Percentiles rank a stretch among this genome's conserved stretches.
phyloP scores from a whole-genome alignment of 2,329 filamentous ascomycete species.

The Monilinia laxa region DNA sequence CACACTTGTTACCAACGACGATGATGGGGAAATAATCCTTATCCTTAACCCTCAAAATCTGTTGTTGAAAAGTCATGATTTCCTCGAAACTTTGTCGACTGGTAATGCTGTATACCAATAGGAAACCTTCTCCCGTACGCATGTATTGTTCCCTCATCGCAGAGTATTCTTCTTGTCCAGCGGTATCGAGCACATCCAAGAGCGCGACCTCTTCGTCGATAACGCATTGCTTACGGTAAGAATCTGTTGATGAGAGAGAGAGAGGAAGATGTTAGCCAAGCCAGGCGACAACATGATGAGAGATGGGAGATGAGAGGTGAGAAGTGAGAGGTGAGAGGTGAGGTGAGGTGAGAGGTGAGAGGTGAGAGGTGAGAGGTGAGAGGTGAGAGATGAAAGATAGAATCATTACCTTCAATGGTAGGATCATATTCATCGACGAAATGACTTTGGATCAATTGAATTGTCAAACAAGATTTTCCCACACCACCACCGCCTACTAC shows the following conservation, averaged over 20 bases:
- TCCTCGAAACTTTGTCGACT: constrained; percentile 97
- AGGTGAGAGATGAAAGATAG: not conserved
- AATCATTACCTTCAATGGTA: constrained; percentile 85
- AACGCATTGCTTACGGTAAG: constrained; percentile 99
- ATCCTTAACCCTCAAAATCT: constrained; percentile 97
- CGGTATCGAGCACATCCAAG: constrained; percentile 96
- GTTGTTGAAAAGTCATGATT: constrained; percentile 97
- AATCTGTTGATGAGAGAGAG: constrained; percentile 59
- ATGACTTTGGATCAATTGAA: constrained; percentile 86
- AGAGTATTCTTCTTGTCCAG: constrained; percentile 98
- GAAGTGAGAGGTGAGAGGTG: too few species aligned
- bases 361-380: too few species aligned
- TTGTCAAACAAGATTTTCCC: constrained; percentile 98
- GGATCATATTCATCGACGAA: constrained; percentile 99
- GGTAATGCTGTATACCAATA: constrained; percentile 97
- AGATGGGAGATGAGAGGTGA: constrained; percentile 6
- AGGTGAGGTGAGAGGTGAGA: too few species aligned
- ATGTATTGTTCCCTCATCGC: constrained; percentile 99
- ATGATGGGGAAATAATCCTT: constrained; percentile 99
- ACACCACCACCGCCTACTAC: constrained; percentile 98
- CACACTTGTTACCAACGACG: constrained; percentile 98
- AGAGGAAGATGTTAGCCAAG: not conserved
- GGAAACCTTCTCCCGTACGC: constrained; percentile 96
- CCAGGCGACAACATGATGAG: not conserved
- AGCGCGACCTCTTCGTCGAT: constrained; percentile 98